A percentile compares a stretch with the other conserved stretches of the same genome.
Conservation (phyloP, 169 alveolate genomes). For the Eimeria tenella region DNA sequence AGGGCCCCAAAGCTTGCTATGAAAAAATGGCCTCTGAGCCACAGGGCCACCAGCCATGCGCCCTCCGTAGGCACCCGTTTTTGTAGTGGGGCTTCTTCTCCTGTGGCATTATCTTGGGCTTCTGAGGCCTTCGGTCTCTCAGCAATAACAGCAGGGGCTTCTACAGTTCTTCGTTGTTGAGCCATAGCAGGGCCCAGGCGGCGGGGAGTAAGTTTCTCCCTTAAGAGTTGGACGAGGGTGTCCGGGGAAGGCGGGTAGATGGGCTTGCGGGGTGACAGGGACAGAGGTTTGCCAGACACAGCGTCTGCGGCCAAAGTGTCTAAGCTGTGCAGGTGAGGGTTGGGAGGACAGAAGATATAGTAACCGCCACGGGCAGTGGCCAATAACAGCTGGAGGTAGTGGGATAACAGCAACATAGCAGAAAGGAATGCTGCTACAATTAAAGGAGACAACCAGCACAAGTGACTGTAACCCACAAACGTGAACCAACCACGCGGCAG, state of each 20-base stretch:
- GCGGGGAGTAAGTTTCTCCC: slow-evolving; percentile 46
- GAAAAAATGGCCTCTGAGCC: slow-evolving; percentile 61
- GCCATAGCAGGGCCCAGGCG: slow-evolving; percentile 53
- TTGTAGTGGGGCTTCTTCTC: not conserved
- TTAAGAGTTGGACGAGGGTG: slow-evolving; percentile 6
- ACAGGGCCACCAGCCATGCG: slow-evolving; percentile 70
- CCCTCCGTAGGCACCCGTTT: slow-evolving; percentile 13
- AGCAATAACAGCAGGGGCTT: slow-evolving; percentile 9
- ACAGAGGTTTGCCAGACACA: slow-evolving; percentile 51
- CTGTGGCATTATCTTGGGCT: not conserved
- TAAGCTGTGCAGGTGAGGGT: slow-evolving; percentile 51
- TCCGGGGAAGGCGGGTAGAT: not conserved
- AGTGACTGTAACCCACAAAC: slow-evolving; percentile 37
- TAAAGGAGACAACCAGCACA: slow-evolving; percentile 47
- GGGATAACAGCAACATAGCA: slow-evolving; percentile 46
- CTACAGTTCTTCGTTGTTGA: slow-evolving; percentile 67
- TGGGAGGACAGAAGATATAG: slow-evolving; percentile 62
- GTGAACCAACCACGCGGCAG: slow-evolving; percentile 9
- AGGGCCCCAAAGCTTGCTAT: slow-evolving; percentile 41
- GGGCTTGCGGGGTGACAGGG: slow-evolving; percentile 38
- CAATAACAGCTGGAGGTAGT: slow-evolving; percentile 4
- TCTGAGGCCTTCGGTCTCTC: not conserved
- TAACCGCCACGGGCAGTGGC: slow-evolving; percentile 46
- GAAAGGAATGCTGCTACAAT: slow-evolving; percentile 40
- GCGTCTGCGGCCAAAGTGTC: slow-evolving; percentile 45